Base-by-base conservation (phyloP, 75 land plant species). In the Selaginella moellendorffii region DNA sequence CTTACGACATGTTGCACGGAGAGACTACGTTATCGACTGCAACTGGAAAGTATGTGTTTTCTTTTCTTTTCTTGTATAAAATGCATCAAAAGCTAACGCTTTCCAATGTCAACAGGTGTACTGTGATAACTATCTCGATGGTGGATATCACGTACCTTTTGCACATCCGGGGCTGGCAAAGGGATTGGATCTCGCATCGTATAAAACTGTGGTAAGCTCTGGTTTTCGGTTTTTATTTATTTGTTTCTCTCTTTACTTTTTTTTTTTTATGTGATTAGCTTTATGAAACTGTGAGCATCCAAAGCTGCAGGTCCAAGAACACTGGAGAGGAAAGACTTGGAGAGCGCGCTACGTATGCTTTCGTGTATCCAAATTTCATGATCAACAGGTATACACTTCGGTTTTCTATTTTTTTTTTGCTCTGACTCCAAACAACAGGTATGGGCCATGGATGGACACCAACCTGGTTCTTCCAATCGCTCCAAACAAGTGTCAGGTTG, bases 381-480 rank as follows among this genome's bases (percentile, higher is more conserved):
- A 78, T 90, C 53, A 90, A 90, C 60, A 87, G 97, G 92, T 85
- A 66, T 58, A 61, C 10, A 30, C 20, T 62, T 25, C n/a, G n/a
- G n/a, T n/a, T n/a, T n/a, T n/a, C n/a, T n/a, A n/a, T n/a, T n/a
- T n/a, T n/a, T n/a, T n/a, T n/a, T n/a, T n/a, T n/a, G n/a, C n/a
- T n/a, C n/a, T n/a, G n/a, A n/a, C n/a, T n/a, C n/a, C n/a, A n/a
- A n/a, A n/a, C n/a, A n/a, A n/a, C 58, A 87, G 92, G 71, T 89
- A 89, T 76, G 97, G 97, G 25, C 92, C 97, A n/a, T 90, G 97
- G 97, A 84, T 90, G 97, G 97, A 90, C 53, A 90, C 97, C 24
- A 90, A 90, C 65, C 80, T 90, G 18, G 91, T 87, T 17, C 65
- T 90, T 28, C 97, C 97, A 52, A 27, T 87, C 22, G 76, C 81